These are phyloP conservation scores for Calocybe gambosa DNA, from an alignment of 1,284 basidiomycete species.

Conservation along the genomic window DNA sequence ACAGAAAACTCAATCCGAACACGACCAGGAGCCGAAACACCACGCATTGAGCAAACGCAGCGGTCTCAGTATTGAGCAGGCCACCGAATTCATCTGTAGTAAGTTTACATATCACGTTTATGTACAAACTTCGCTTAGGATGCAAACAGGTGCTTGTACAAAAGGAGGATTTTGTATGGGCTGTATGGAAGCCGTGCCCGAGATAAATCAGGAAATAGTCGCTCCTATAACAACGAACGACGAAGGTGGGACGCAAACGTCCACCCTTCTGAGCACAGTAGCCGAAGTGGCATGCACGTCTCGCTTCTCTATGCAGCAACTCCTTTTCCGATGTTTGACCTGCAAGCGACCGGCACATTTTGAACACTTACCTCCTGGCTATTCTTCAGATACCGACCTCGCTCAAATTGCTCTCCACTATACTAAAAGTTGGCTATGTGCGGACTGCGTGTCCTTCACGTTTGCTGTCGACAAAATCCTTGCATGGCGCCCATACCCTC, in stretches of 20 bases:
- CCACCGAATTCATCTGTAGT: slow-evolving; percentile 75
- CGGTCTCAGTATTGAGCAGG: slow-evolving; percentile 50
- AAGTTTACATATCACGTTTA: slow-evolving; percentile 12
- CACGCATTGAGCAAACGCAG: slow-evolving; percentile 32
- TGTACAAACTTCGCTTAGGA: no score
- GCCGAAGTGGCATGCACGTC: neutral
- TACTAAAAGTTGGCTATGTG: slow-evolving; percentile 64
- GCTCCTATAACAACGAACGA: neutral
- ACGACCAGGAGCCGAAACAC: slow-evolving; percentile 20
- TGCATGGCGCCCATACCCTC: slow-evolving; percentile 82
- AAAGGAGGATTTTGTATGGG: slow-evolving; percentile 74
- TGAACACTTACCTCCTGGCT: slow-evolving; percentile 50
- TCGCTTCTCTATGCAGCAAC: slow-evolving; percentile 10
- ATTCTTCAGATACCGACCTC: slow-evolving; percentile 30
- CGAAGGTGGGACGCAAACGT: slow-evolving; percentile 16
- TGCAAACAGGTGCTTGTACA: slow-evolving; percentile 47
- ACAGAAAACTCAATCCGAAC: slow-evolving; percentile 24
- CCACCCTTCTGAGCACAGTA: neutral
- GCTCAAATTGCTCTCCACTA: slow-evolving; percentile 52
- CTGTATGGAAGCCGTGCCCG: slow-evolving; percentile 56
- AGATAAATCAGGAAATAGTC: slow-evolving; percentile 20
- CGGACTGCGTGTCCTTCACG: slow-evolving; percentile 71
- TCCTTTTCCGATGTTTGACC: slow-evolving; percentile 76
- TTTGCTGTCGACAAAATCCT: slow-evolving; percentile 81
- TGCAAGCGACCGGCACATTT: slow-evolving; percentile 83